phyloP scores from a whole-genome alignment of 2,329 filamentous ascomycete species.

The Penicillium oxalicum region DNA sequence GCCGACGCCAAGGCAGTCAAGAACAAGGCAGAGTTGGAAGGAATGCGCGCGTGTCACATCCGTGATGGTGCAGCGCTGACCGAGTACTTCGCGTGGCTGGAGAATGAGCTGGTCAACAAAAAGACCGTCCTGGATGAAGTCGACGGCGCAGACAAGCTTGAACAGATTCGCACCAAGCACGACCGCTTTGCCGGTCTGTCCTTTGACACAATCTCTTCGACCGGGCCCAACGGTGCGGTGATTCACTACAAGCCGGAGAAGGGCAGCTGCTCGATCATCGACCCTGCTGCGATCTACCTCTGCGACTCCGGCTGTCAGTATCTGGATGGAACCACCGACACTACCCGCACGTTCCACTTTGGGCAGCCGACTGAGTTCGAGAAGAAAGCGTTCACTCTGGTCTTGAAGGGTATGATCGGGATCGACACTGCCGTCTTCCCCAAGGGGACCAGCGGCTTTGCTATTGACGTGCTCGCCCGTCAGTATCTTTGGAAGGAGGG shows the following conservation, averaged over 20 bases:
- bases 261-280: slow-evolving; percentile 73
- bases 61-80: slow-evolving; percentile 86
- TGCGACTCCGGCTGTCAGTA: slow-evolving; percentile 98
- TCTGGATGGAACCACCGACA: slow-evolving; percentile 90
- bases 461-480: slow-evolving; percentile 78
- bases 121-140: slow-evolving; percentile 77
- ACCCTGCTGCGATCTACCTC: slow-evolving; percentile 80
- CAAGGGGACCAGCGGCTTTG: slow-evolving; percentile 90
- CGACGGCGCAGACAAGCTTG: slow-evolving; percentile 83
- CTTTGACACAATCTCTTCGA: slow-evolving; percentile 94
- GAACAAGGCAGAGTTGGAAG: slow-evolving; percentile 80
- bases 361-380: slow-evolving; percentile 76
- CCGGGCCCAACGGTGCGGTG: slow-evolving; percentile 83
- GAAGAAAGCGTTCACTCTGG: slow-evolving; percentile 83
- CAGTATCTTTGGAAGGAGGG: slow-evolving; percentile 92
- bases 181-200: slow-evolving; percentile 82
- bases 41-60: slow-evolving; percentile 91
- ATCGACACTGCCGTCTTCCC: slow-evolving; percentile 84
- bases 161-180: slow-evolving; percentile 54
- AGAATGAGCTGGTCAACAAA: slow-evolving; percentile 74
- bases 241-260: slow-evolving; percentile 93
- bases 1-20: slow-evolving; percentile 91
- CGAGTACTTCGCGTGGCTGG: slow-evolving; percentile 94
- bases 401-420: slow-evolving; percentile 88
- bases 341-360: slow-evolving; percentile 89